These are phyloP conservation scores for Aspergillus haitiensis DNA, from an alignment of 495 filamentous ascomycete species.

Conservation along the genomic window DNA sequence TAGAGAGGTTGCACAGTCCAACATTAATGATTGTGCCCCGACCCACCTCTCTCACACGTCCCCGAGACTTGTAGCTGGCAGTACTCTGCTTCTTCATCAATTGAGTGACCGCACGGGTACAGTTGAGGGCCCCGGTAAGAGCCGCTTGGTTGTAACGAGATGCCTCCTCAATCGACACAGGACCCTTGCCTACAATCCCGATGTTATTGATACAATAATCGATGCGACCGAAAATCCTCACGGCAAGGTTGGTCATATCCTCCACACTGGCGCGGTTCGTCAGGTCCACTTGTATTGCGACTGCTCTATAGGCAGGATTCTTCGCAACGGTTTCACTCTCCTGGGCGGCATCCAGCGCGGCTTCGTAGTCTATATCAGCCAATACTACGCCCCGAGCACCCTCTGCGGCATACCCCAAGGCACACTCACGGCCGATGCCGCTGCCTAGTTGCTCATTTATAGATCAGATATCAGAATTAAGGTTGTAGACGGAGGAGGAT, in stretches of 20 bases:
- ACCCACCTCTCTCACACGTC: background rate
- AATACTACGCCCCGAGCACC: constrained; percentile 9
- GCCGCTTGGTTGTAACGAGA: background rate
- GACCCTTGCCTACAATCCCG: background rate
- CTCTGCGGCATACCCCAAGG: constrained; percentile 14
- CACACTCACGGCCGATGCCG: constrained; percentile 16
- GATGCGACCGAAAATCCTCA: constrained; percentile 11
- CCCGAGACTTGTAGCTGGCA: constrained; percentile 5
- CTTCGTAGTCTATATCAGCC: constrained; percentile 10
- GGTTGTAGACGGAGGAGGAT: background rate
- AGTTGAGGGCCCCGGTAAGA: background rate
- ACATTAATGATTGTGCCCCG: constrained; percentile 10
- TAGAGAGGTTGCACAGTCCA: background rate
- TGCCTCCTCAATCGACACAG: background rate
- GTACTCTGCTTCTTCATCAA: constrained; percentile 3
- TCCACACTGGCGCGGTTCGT: constrained; percentile 3
- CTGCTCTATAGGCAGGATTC: constrained; percentile 9
- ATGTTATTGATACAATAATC: constrained; percentile 18
- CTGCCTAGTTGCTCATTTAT: background rate
- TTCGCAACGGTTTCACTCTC: constrained; percentile 10
- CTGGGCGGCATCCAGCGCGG: constrained; percentile 10
- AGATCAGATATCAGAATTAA: background rate
- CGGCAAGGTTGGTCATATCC: background rate
- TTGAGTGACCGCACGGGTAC: background rate
- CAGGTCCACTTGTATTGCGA: constrained; percentile 9